Evolutionary conservation across 129 eudicot genomes (phyloP).

Genomic region (Artemisia argyi): DNA sequence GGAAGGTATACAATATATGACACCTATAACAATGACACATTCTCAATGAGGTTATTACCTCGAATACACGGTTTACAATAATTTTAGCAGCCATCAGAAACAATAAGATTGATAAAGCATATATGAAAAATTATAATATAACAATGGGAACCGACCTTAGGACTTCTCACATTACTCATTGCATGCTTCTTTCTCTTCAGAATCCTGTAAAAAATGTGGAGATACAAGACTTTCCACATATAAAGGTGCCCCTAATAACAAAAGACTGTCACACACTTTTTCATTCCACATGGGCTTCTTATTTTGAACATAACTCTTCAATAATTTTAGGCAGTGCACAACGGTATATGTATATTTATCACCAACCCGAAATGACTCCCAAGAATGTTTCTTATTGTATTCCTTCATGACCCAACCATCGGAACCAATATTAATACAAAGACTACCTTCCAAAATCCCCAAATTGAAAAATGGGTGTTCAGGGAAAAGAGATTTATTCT

Average conservation of each 20-base stretch:
- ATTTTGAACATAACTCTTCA: neutral
- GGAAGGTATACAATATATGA: too few species aligned
- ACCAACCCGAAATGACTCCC: neutral
- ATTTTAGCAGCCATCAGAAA: neutral
- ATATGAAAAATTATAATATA: neutral
- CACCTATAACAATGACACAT: too few species aligned
- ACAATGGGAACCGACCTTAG: neutral
- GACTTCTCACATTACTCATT: neutral
- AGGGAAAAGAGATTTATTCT: neutral
- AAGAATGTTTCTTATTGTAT: neutral
- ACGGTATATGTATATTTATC: neutral
- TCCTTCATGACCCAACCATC: neutral
- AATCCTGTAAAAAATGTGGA: constrained; percentile 1
- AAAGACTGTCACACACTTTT: too few species aligned
- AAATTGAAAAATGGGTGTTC: neutral
- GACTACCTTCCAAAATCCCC: neutral
- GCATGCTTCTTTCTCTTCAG: constrained; percentile 6
- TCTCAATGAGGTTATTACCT: too few species aligned
- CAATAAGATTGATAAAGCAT: neutral
- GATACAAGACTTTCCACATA: constrained; percentile 28
- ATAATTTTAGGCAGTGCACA: neutral
- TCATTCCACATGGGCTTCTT: neutral
- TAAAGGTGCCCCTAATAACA: neutral
- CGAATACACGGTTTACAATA: neutral
- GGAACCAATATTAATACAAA: neutral